Conservation (phyloP, 192 early-diverging fungal species). For the Coemansia erecta region DNA sequence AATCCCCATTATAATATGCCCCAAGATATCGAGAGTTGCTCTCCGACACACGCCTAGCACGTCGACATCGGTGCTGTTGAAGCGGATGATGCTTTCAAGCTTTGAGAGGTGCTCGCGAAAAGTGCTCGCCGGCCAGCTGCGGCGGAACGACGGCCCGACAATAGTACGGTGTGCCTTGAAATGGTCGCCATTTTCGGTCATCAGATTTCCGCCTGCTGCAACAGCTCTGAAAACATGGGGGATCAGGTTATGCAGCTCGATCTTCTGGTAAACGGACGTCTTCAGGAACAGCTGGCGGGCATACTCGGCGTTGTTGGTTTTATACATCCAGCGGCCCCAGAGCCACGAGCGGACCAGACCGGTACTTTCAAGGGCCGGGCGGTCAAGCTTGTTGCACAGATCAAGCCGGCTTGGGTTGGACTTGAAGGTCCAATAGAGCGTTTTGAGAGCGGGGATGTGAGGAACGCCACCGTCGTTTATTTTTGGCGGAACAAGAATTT, state of each 20-base stretch:
- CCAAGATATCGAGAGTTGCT: slow-evolving; percentile 43
- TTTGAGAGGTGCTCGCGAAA: slow-evolving; percentile 32
- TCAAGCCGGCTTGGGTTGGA: slow-evolving; percentile 30
- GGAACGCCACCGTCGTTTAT: slow-evolving; percentile 46
- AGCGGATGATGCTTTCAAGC: slow-evolving; percentile 30
- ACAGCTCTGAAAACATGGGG: slow-evolving; percentile 42
- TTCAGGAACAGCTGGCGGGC: slow-evolving; percentile 49
- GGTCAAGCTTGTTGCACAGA: slow-evolving; percentile 36
- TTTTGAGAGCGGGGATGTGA: slow-evolving; percentile 40
- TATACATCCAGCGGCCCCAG: slow-evolving; percentile 54
- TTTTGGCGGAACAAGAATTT: slow-evolving; percentile 38
- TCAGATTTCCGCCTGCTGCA: slow-evolving; percentile 46
- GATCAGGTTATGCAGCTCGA: slow-evolving; percentile 49
- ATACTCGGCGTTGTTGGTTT: slow-evolving; percentile 49
- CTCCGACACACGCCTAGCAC: slow-evolving; percentile 37
- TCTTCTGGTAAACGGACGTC: slow-evolving; percentile 39
- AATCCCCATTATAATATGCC: slow-evolving; percentile 47
- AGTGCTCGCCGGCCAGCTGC: slow-evolving; percentile 39
- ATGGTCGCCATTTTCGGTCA: slow-evolving; percentile 48
- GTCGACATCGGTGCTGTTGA: slow-evolving; percentile 9
- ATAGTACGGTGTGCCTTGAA: slow-evolving; percentile 46
- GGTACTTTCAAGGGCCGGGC: slow-evolving; percentile 25
- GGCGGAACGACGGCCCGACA: slow-evolving; percentile 47
- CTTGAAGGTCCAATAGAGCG: slow-evolving; percentile 50
- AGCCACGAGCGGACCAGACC: slow-evolving; percentile 44